Percentiles rank a stretch among this genome's conserved stretches.
Evolutionary conservation across 2,329 filamentous ascomycete genomes (phyloP).

Genomic region (Beauveria medogensis): DNA sequence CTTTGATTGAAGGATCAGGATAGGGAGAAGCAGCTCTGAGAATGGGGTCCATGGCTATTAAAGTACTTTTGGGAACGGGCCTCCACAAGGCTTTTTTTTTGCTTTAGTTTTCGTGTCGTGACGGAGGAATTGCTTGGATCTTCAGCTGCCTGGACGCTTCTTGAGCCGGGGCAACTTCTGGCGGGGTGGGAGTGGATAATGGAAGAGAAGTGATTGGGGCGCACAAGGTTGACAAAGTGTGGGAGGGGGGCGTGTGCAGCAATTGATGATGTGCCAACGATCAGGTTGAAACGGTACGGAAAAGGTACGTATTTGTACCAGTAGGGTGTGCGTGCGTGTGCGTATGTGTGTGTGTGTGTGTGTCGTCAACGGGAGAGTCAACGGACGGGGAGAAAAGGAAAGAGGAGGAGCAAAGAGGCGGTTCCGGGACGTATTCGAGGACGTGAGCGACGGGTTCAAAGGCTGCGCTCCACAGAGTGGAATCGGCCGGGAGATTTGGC

Average conservation of each 20-base stretch:
- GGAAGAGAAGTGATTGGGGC: conserved; percentile 1
- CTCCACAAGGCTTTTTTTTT: conserved; percentile 11
- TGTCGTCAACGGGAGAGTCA: not conserved
- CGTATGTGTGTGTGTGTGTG: not conserved
- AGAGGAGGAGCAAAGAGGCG: not conserved
- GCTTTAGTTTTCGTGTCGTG: conserved; percentile 9
- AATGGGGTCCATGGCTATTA: conserved; percentile 37
- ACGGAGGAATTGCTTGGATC: conserved; percentile 11
- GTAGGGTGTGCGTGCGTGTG: not conserved
- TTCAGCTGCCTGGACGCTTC: conserved; percentile 13
- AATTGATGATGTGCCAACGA: not conserved
- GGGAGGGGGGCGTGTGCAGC: conserved; percentile 9
- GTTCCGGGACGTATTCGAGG: conserved; percentile 13
- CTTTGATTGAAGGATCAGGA: conserved; percentile 30
- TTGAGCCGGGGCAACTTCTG: conserved; percentile 10
- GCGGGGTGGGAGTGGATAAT: conserved; percentile 6
- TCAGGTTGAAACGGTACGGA: conserved; percentile 10
- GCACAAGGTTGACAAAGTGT: not conserved
- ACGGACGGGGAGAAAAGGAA: not conserved
- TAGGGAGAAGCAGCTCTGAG: conserved; percentile 30
- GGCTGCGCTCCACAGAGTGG: conserved; percentile 10
- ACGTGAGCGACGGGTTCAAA: not conserved
- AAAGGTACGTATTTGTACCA: not conserved
- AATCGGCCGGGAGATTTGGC: conserved; percentile 12
- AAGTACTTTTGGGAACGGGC: conserved; percentile 17